Evolutionary conservation across 2,329 filamentous ascomycete species (phyloP).

Genomic region (Paraconiothyrium brasiliense): DNA sequence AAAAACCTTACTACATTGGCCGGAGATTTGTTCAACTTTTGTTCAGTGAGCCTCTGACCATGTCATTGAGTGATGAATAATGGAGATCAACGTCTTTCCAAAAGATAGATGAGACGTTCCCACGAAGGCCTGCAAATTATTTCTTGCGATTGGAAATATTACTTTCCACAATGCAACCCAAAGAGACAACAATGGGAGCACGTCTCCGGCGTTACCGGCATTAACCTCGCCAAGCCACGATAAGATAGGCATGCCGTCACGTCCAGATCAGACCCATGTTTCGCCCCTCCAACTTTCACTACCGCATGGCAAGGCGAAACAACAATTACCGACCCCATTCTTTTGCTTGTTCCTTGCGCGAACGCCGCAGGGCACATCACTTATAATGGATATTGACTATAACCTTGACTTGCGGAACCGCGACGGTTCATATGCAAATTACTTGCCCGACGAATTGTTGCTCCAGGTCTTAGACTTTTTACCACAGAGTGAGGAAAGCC

Average conservation of each 20-base stretch:
- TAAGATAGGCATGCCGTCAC: background rate
- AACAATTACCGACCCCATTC: background rate
- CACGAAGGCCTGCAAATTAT: too few species aligned
- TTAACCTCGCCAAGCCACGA: background rate
- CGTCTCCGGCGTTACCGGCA: background rate
- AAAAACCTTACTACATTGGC: background rate
- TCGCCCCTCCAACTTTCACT: background rate
- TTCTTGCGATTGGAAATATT: too few species aligned
- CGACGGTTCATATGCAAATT: constrained; percentile 28
- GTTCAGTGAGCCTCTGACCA: too few species aligned
- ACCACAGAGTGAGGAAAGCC: constrained; percentile 47
- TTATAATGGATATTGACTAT: background rate
- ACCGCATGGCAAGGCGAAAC: too few species aligned
- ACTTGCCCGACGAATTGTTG: constrained; percentile 65
- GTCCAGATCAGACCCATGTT: background rate
- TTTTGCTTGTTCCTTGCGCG: background rate
- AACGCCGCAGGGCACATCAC: background rate
- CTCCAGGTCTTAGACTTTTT: constrained; percentile 60
- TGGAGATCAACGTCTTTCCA: too few species aligned
- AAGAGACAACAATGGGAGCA: background rate
- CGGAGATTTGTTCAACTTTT: background rate
- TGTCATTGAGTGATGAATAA: too few species aligned
- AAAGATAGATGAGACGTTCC: too few species aligned
- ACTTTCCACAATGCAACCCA: too few species aligned
- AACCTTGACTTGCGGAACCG: background rate